Evolutionary conservation across 2,329 filamentous ascomycete species (phyloP).

Genomic region (Fusarium sp.): DNA sequence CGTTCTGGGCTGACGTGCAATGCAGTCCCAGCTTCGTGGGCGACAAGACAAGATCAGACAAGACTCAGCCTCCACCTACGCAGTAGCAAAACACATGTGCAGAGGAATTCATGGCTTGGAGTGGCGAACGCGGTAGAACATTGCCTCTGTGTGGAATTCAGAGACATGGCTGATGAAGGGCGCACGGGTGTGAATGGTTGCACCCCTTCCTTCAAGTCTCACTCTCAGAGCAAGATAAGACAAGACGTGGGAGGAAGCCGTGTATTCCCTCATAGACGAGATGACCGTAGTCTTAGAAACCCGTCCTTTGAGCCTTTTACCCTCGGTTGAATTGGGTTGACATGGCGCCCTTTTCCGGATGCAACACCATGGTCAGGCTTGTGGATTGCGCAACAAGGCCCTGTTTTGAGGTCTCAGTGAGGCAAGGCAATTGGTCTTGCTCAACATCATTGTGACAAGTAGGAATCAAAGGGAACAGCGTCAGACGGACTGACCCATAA

Average conservation of each 20-base stretch:
- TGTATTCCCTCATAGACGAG: slow-evolving; percentile 36
- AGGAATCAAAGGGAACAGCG: slow-evolving; percentile 23
- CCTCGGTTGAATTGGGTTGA: slow-evolving; percentile 14
- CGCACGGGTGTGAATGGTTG: slow-evolving; percentile 6
- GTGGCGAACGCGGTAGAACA: slow-evolving; percentile 31
- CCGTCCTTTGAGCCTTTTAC: not conserved
- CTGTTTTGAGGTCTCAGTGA: slow-evolving; percentile 16
- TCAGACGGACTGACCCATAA: slow-evolving; percentile 28
- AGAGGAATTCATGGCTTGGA: slow-evolving; percentile 37
- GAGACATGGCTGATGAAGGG: slow-evolving; percentile 34
- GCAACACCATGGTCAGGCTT: slow-evolving; percentile 31
- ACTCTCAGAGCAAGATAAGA: slow-evolving; percentile 4
- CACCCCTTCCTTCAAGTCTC: slow-evolving; percentile 20
- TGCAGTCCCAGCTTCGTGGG: slow-evolving; percentile 21
- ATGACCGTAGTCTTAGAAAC: slow-evolving; percentile 12
- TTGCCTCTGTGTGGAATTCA: slow-evolving; percentile 20
- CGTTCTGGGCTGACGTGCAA: slow-evolving; percentile 26
- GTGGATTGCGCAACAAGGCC: slow-evolving; percentile 27
- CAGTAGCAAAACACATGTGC: slow-evolving; percentile 13
- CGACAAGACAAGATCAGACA: slow-evolving; percentile 14
- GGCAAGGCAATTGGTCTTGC: slow-evolving; percentile 22
- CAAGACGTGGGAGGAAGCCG: slow-evolving; percentile 12
- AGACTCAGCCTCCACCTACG: slow-evolving; percentile 7
- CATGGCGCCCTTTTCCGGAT: slow-evolving; percentile 11
- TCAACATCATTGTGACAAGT: slow-evolving; percentile 26